These are phyloP conservation scores for Trametes polyzona DNA, from an alignment of 1,284 basidiomycete species.

Conservation along the genomic window DNA sequence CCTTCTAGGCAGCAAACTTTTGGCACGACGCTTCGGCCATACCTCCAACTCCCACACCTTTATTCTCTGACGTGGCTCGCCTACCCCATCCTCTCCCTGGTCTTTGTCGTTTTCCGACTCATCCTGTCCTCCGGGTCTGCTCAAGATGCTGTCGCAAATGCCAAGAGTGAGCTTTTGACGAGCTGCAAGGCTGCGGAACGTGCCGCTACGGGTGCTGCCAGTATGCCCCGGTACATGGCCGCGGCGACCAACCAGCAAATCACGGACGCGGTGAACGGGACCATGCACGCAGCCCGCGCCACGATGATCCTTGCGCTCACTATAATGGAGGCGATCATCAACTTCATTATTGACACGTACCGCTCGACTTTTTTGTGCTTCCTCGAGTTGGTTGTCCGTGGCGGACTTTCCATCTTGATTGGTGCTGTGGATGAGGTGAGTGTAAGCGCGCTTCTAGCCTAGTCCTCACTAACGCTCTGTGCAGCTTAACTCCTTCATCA, in stretches of 20 bases:
- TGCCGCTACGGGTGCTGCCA: constrained; percentile 81
- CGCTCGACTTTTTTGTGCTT: constrained; percentile 92
- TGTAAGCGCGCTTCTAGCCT: constrained; percentile 15
- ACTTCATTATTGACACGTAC: constrained; percentile 92
- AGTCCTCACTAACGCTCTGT: background rate
- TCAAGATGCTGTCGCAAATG: constrained; percentile 65
- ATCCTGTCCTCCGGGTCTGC: constrained; percentile 73
- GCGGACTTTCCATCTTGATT: constrained; percentile 81
- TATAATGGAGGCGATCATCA: constrained; percentile 84
- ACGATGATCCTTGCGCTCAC: constrained; percentile 78
- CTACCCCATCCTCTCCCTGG: constrained; percentile 82
- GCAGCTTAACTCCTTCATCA: constrained; percentile 76
- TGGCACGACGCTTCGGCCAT: constrained; percentile 70
- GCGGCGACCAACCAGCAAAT: constrained; percentile 83
- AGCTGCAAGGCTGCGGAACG: constrained; percentile 84
- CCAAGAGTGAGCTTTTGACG: constrained; percentile 74
- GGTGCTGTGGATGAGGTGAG: constrained; percentile 79
- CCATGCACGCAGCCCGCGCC: constrained; percentile 76
- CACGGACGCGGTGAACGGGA: constrained; percentile 75
- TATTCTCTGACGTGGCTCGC: constrained; percentile 86
- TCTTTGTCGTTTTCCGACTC: constrained; percentile 86
- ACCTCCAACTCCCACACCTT: constrained; percentile 81
- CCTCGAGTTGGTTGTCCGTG: constrained; percentile 86
- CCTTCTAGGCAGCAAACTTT: constrained; percentile 42
- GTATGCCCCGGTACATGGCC: constrained; percentile 87